Conservation (phyloP, 2,329 filamentous ascomycete genomes). For the Claviceps humidiphila region DNA sequence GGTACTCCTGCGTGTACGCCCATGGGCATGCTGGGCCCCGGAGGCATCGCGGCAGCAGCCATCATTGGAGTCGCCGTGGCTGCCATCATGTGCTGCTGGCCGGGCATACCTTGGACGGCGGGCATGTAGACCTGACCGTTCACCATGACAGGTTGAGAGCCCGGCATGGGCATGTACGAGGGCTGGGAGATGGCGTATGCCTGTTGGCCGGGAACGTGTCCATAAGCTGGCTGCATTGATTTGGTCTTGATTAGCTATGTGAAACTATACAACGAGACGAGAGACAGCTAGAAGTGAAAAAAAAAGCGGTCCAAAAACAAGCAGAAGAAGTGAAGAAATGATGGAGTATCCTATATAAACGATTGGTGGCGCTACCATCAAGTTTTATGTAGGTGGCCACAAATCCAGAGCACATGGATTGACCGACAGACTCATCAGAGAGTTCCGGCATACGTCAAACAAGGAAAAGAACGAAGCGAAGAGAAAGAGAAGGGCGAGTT, state of each 20-base stretch:
- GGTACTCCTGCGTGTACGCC: conserved; percentile 10
- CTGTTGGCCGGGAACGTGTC: conserved; percentile 15
- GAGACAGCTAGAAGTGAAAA: neutral
- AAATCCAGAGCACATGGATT: neutral
- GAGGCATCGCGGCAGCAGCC: conserved; percentile 6
- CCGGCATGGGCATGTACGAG: conserved; percentile 5
- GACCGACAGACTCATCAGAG: neutral
- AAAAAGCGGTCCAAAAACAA: neutral
- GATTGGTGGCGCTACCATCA: no score
- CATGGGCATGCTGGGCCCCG: conserved; percentile 13
- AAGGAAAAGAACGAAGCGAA: neutral
- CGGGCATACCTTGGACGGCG: conserved; percentile 11
- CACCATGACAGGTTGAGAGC: conserved; percentile 21
- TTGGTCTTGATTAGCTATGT: conserved; percentile 6
- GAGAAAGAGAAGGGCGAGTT: neutral
- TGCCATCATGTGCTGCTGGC: conserved; percentile 9
- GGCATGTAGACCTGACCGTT: conserved; percentile 15
- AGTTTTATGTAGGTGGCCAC: no score
- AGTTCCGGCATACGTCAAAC: conserved; percentile 6
- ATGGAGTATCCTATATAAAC: neutral
- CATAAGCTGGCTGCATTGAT: conserved; percentile 19
- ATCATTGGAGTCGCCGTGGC: conserved; percentile 11
- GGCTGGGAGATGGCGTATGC: conserved; percentile 21
- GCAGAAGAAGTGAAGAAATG: neutral
- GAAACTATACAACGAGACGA: neutral